Conservation (phyloP, 2,329 filamentous ascomycete species). For the Neonectria sp. region DNA sequence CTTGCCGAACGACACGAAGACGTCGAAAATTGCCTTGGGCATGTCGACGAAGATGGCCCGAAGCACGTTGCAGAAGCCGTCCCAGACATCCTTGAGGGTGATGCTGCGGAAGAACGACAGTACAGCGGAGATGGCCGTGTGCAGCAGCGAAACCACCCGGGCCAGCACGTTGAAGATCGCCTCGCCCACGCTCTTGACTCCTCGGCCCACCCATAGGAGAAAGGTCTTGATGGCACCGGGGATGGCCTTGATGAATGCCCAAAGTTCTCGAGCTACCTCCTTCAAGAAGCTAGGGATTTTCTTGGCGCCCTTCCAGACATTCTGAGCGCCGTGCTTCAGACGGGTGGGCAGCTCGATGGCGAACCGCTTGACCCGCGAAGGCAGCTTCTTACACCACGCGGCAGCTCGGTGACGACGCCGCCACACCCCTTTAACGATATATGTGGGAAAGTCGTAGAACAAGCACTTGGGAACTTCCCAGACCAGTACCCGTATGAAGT, state of each 20-base stretch:
- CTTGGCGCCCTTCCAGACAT: conserved; percentile 41
- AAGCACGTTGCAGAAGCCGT: conserved; percentile 52
- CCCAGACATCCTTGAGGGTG: conserved; percentile 57
- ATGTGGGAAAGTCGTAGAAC: conserved; percentile 47
- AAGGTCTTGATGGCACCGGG: conserved; percentile 47
- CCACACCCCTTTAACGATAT: conserved; percentile 37
- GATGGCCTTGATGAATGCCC: conserved; percentile 40
- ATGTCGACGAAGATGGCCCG: conserved; percentile 52
- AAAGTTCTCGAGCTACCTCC: conserved; percentile 11
- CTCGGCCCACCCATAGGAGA: conserved; percentile 49
- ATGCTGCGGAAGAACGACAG: conserved; percentile 53
- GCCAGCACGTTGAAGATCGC: conserved; percentile 45
- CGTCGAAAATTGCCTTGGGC: conserved; percentile 47
- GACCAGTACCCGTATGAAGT: conserved; percentile 46
- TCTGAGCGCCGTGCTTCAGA: conserved; percentile 26
- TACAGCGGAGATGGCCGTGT: conserved; percentile 54
- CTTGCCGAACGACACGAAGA: conserved; percentile 42
- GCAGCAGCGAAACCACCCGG: conserved; percentile 52
- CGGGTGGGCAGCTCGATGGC: conserved; percentile 35
- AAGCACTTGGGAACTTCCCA: conserved; percentile 51
- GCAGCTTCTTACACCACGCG: conserved; percentile 51
- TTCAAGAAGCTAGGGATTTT: conserved; percentile 25
- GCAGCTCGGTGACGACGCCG: conserved; percentile 46
- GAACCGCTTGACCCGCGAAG: conserved; percentile 42
- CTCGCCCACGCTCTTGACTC: conserved; percentile 44